These are phyloP conservation scores for Paecilomyces sp. DNA, from an alignment of 2,329 filamentous ascomycete species.

Conservation along the genomic window DNA sequence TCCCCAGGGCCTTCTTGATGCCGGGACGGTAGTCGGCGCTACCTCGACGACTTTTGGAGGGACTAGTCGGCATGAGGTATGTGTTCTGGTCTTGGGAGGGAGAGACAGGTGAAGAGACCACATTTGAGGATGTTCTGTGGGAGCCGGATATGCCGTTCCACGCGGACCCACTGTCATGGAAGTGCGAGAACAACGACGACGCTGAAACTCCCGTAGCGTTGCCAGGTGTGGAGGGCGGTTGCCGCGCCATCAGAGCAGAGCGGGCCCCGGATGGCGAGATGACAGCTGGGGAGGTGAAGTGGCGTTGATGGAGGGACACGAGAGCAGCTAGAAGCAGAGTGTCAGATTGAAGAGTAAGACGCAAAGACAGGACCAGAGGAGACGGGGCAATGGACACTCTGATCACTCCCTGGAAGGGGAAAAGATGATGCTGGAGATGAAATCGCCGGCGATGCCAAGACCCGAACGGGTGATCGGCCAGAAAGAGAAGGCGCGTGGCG, in stretches of 20 bases:
- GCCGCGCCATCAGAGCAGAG: constrained; percentile 23
- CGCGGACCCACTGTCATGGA: constrained; percentile 22
- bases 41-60: constrained; percentile 56
- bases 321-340: not conserved
- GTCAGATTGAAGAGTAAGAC: too few species aligned
- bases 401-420: constrained; percentile 1
- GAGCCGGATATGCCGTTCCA: constrained; percentile 16
- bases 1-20: constrained; percentile 69
- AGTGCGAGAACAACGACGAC: constrained; percentile 14
- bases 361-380: not conserved
- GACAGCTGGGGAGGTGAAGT: not conserved
- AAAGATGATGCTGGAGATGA: constrained; percentile 19
- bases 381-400: not conserved
- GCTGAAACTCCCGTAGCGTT: constrained; percentile 12
- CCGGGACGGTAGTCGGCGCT: constrained; percentile 73
- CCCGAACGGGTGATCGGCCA: constrained; percentile 33
- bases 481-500: constrained; percentile 30
- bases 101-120: constrained; percentile 21
- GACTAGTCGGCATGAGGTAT: constrained; percentile 86
- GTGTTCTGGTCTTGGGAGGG: constrained; percentile 57
- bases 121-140: constrained; percentile 16
- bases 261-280: not conserved
- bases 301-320: not conserved
- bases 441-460: not conserved
- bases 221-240: constrained; percentile 16